Percentiles rank a stretch among this genome's conserved stretches.
These are phyloP conservation scores for Leucocoprinus leucothites DNA, from an alignment of 768 basidiomycete genomes.

Conservation along the genomic window DNA sequence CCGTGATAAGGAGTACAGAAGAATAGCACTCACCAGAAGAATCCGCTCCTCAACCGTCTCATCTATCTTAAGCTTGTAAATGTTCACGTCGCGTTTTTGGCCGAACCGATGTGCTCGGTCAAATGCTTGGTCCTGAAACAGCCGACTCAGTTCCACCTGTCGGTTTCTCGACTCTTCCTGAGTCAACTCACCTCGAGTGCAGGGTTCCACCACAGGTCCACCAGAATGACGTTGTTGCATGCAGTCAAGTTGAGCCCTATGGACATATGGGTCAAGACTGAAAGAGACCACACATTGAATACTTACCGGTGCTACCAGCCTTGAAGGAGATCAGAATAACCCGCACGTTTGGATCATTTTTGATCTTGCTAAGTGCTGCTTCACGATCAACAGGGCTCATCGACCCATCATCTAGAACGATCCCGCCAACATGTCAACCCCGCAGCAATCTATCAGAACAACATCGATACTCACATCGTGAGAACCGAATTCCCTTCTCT, in stretches of 20 bases:
- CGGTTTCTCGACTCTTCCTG: conserved; percentile 13
- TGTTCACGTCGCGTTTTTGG: conserved; percentile 82
- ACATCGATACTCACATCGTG: conserved; percentile 68
- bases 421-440: conserved; percentile 1
- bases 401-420: conserved; percentile 77
- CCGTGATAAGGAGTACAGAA: background rate
- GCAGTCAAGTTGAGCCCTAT: conserved; percentile 85
- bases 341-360: conserved; percentile 47
- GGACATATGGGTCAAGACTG: background rate
- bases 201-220: conserved; percentile 96
- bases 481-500: conserved; percentile 63
- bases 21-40: conserved; percentile 44
- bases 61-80: conserved; percentile 86
- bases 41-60: conserved; percentile 89
- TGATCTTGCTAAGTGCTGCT: conserved; percentile 70
- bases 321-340: conserved; percentile 97
- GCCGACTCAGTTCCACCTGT: background rate
- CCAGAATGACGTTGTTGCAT: conserved; percentile 91
- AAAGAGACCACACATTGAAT: background rate
- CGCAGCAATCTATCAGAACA: conserved; percentile 7
- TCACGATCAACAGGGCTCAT: conserved; percentile 81
- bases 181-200: conserved; percentile 62
- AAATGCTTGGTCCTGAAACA: conserved; percentile 80
- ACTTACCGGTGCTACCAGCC: conserved; percentile 86
- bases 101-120: conserved; percentile 90